Evolutionary conservation across 192 early-diverging fungal species (phyloP).

Genomic region (Entophlyctis helioformis): DNA sequence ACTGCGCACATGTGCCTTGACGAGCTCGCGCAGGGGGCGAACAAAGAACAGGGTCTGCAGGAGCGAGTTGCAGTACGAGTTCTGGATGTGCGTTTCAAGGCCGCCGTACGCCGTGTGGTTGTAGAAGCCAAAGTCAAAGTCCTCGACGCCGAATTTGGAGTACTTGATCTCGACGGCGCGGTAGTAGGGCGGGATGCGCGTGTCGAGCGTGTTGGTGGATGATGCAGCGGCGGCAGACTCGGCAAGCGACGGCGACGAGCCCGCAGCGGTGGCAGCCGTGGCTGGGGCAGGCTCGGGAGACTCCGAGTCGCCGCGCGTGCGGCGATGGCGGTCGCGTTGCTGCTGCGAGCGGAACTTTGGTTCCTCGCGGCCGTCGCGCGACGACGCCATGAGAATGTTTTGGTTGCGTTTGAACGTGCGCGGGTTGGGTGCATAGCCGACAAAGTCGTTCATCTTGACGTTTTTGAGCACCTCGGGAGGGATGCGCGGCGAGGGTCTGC

Average conservation of each 20-base stretch:
- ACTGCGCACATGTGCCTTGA: constrained; percentile 59
- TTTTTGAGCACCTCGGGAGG: constrained; percentile 62
- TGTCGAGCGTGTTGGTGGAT: too few species aligned
- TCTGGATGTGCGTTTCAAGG: constrained; percentile 81
- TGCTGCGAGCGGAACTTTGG: constrained; percentile 79
- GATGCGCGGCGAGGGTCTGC: constrained; percentile 59
- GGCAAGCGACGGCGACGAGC: background rate
- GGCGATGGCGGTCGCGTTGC: background rate
- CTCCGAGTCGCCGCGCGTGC: too few species aligned
- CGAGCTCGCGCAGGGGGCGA: constrained; percentile 44
- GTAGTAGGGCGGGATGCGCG: constrained; percentile 53
- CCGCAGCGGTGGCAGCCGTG: too few species aligned
- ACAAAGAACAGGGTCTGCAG: constrained; percentile 78
- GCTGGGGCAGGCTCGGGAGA: too few species aligned
- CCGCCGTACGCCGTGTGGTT: constrained; percentile 81
- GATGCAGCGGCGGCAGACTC: too few species aligned
- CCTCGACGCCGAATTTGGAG: constrained; percentile 91
- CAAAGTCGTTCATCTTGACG: constrained; percentile 84
- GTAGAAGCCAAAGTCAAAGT: constrained; percentile 98
- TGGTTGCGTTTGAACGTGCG: constrained; percentile 67
- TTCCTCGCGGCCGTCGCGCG: constrained; percentile 21
- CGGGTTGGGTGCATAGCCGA: constrained; percentile 87
- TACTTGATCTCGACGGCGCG: constrained; percentile 75
- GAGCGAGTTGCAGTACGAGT: constrained; percentile 83
- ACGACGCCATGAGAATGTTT: constrained; percentile 6